Percentiles rank a stretch among this genome's conserved stretches.
These are phyloP conservation scores for Medicago ruthenica DNA, from an alignment of 306 rosid genomes.

Conservation along the genomic window DNA sequence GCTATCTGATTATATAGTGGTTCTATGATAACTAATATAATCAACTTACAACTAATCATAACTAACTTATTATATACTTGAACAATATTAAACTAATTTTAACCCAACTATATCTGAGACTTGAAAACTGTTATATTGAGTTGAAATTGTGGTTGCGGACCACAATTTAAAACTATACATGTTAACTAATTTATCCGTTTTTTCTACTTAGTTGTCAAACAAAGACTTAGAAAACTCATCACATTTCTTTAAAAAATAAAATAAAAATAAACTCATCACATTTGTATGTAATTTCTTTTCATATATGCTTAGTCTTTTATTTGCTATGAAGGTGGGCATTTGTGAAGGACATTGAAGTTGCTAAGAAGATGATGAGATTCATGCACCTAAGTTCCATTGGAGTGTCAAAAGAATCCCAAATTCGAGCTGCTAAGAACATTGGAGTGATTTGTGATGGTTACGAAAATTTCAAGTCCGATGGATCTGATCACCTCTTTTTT, in stretches of 20 bases:
- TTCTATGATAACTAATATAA: too few species aligned
- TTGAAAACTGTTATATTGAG: too few species aligned
- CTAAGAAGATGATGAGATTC: conserved; percentile 65
- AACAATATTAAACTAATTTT: too few species aligned
- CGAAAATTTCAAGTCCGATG: conserved; percentile 43
- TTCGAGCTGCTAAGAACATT: conserved; percentile 70
- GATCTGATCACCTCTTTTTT: conserved; percentile 57
- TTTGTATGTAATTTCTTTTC: neutral
- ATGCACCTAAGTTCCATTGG: conserved; percentile 72
- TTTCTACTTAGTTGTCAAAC: too few species aligned
- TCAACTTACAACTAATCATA: too few species aligned
- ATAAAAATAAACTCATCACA: neutral
- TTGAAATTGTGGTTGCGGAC: too few species aligned
- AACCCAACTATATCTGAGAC: too few species aligned
- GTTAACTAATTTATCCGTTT: too few species aligned
- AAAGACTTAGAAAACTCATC: neutral
- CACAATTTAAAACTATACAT: too few species aligned
- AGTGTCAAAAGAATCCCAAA: conserved; percentile 80
- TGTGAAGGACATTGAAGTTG: conserved; percentile 74
- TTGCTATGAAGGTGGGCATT: conserved; percentile 70
- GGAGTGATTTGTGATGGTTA: conserved; percentile 63
- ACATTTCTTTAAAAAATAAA: neutral
- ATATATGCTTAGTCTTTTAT: neutral
- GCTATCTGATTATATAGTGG: too few species aligned
- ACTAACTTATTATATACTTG: too few species aligned